Base-by-base conservation (phyloP, 78 protist species). In the Dictyostelium purpureum region DNA sequence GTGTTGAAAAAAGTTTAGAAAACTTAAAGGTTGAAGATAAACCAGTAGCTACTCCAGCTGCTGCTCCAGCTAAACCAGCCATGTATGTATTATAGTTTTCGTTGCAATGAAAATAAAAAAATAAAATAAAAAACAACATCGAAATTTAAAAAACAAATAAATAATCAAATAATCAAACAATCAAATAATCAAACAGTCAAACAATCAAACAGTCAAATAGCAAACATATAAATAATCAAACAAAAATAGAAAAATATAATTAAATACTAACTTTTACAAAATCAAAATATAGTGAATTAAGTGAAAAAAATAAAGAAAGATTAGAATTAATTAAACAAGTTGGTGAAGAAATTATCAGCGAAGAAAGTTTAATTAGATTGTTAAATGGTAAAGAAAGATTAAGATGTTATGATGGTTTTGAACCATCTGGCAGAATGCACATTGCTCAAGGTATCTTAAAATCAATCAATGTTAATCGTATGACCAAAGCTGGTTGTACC, bases 341-440 rank as follows among this genome's bases (percentile, higher is more conserved):
- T 12, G 99, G 98, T 81, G 99, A 98, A 73, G 99, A 98, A 71
- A 96, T 97, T 93, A 87, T 96, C 19, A 37, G 92, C 66, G 98
- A 87, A 38, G 90, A 59, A 0, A 99, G 98, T 79, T 96, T 98
- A 37, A 61, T 38, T 21, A 33, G 28, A 28, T 95, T 98, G 12
- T 70, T 98, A 43, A 57, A 71, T 28, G 95, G 96, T 77, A 98
- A 98, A 93, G 96, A 94, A 14, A 69, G 24, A 19, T 92, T 96
- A 18, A 80, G 89, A 33, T 79, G 93, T 19, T 99, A 99, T 93
- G 99, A 99, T 70, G 99, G 99, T 31, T 99, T 98, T 40, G 99
- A 99, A 96, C 99, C 99, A 57, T 95, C 98, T 1, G 99, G 99
- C 4, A 93, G 99, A 33, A 98, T 99, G 98, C 99, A 98, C 94